Conservation (phyloP, 179 eudicot species). For the Beta lomatogona region DNA sequence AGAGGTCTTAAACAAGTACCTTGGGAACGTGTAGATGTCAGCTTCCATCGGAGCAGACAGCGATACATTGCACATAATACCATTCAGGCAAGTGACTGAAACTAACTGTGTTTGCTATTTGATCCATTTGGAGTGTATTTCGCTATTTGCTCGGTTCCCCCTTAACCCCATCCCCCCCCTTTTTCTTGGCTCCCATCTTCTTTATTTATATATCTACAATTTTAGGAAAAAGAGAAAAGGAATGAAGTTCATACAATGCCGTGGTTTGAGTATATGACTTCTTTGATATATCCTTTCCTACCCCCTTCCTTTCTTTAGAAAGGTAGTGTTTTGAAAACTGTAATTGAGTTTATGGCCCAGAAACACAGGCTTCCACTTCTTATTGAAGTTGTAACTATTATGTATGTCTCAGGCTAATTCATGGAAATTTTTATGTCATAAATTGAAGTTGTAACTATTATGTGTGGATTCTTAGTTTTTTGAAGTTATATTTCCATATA, state of each 20-base stretch:
- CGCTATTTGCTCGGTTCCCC: background rate
- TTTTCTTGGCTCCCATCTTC: too few relatives aligned
- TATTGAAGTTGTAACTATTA: too few relatives aligned
- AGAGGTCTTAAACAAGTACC: constrained; percentile 81
- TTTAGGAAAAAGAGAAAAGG: background rate
- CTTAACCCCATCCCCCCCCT: background rate
- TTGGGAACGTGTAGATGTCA: constrained; percentile 94
- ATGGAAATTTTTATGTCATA: too few relatives aligned
- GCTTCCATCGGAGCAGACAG: constrained; percentile 81
- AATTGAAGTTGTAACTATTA: too few relatives aligned
- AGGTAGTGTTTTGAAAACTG: background rate
- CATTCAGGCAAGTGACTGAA: constrained; percentile 64
- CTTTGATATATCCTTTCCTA: background rate
- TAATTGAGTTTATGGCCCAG: background rate
- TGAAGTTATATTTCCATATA: too few relatives aligned
- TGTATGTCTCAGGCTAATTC: too few relatives aligned
- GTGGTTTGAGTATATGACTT: background rate
- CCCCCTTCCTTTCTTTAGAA: background rate
- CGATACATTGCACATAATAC: constrained; percentile 86
- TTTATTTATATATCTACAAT: too few relatives aligned
- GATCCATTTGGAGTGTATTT: too few relatives aligned
- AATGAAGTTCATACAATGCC: background rate
- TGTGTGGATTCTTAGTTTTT: too few relatives aligned
- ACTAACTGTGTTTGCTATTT: background rate
- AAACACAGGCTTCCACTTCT: too few relatives aligned